Percentiles rank a stretch among this genome's conserved stretches.
Evolutionary conservation across 345 rosid genomes (phyloP).

Genomic region (Syzygium aromaticum): DNA sequence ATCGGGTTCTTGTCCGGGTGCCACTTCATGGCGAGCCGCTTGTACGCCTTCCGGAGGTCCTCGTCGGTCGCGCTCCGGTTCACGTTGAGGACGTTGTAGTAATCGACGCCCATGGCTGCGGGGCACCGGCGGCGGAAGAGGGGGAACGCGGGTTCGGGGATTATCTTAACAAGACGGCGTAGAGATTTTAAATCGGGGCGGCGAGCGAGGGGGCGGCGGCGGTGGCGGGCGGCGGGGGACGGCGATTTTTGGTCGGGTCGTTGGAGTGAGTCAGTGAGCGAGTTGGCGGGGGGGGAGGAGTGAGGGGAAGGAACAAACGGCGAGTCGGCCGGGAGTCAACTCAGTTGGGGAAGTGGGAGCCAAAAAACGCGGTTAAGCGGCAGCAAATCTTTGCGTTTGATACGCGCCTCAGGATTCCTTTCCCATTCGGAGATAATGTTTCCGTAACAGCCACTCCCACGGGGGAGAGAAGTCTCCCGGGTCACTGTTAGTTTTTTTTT

Average conservation of each 20-base stretch:
- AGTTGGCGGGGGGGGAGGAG: background rate
- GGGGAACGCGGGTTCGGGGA: background rate
- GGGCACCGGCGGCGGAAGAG: no score
- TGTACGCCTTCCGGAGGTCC: conserved; percentile 69
- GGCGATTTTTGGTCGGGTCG: background rate
- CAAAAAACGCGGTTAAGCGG: background rate
- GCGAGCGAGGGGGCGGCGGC: background rate
- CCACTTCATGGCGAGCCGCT: conserved; percentile 77
- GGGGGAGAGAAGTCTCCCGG: background rate
- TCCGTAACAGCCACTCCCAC: background rate
- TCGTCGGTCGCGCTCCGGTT: conserved; percentile 57
- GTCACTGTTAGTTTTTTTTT: background rate
- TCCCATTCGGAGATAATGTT: background rate
- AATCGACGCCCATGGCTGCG: conserved; percentile 66
- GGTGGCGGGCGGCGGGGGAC: background rate
- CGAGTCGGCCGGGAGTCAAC: background rate
- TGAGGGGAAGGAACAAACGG: background rate
- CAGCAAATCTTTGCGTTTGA: background rate
- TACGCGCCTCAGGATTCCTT: background rate
- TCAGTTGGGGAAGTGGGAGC: background rate
- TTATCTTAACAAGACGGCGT: background rate
- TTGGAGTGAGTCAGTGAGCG: background rate
- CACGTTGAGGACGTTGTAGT: conserved; percentile 78
- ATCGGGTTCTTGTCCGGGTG: conserved; percentile 87
- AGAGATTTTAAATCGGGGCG: background rate